Percentiles rank a stretch among this genome's conserved stretches.
Evolutionary conservation across 2,329 filamentous ascomycete species (phyloP).

Genomic region (Chrysoporthe cubensis): DNA sequence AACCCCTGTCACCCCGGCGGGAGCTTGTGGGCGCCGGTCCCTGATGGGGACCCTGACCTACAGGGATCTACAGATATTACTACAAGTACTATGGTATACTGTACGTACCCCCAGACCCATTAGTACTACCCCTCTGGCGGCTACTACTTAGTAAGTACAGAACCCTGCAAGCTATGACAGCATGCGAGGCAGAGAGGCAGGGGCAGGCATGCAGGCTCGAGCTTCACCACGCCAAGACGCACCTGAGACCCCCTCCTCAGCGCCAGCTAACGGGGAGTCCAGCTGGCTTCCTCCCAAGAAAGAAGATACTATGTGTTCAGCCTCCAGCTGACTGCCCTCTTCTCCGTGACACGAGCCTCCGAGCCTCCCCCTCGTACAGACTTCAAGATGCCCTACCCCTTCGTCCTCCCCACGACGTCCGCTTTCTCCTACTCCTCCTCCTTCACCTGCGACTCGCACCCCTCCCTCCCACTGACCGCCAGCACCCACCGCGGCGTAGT

Average conservation of each 20-base stretch:
- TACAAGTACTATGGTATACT: slow-evolving; percentile 9
- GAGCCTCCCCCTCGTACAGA: not conserved
- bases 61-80: not conserved
- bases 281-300: not conserved
- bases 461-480: slow-evolving; percentile 80
- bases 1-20: slow-evolving; percentile 22
- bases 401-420: slow-evolving; percentile 86
- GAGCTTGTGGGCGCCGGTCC: slow-evolving; percentile 15
- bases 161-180: slow-evolving; percentile 23
- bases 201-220: slow-evolving; percentile 12
- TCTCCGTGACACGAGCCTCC: slow-evolving; percentile 6
- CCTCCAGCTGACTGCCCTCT: not conserved
- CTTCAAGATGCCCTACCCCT: slow-evolving; percentile 81
- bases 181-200: not conserved
- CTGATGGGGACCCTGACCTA: slow-evolving; percentile 7
- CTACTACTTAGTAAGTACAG: not conserved
- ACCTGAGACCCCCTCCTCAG: slow-evolving; percentile 9
- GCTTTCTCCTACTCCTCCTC: slow-evolving; percentile 79
- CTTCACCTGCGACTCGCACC: slow-evolving; percentile 81
- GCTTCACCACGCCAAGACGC: slow-evolving; percentile 17
- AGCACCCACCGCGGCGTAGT: slow-evolving; percentile 85
- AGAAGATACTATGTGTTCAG: not conserved
- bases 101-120: not conserved
- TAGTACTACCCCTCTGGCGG: too few relatives aligned
- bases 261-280: not conserved